Evolutionary conservation across 305 asterid species (phyloP), one percentile per base, ranked within the genome.

Genomic region (Stenogyne calaminthoides): DNA sequence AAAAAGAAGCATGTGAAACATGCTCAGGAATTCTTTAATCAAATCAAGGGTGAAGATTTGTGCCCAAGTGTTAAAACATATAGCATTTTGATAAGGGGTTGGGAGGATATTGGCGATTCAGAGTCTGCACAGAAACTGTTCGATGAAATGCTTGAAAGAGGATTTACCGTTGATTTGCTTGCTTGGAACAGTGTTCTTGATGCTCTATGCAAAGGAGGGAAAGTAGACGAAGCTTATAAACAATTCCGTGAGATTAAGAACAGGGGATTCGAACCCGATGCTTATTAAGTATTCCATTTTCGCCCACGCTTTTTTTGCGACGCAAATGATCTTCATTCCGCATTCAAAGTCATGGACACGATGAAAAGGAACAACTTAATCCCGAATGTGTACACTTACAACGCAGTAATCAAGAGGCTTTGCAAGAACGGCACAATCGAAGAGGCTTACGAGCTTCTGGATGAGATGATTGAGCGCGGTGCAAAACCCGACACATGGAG

Each of bases 71-170:
- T 81, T 42, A 91, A 95, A 73, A 84, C 89, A 27, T 92, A 89
- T 72, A 95, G 96, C 83, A 92, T 95, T 81, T 56, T 95, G 88
- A 85, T 91, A 18, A 80, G 77, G 65, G 97, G 98, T 0, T 92
- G 98, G 98, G 98, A 96, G 2, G 94, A 81, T 37, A 75, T 80
- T 29, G 95, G 93, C 0, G 91, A 92, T 25, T 39, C 79, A 9
- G 78, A 39, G 37, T 61, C 65, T 4, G 96, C 91, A 1, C 88
- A 76, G 34, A 84, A 82, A 61, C 71, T 95, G 78, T 95, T 90
- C 10, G 96, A 90, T 44, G 99, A 87, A 88, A 89, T 95, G 96
- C 84, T 87, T 57, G 87, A 82, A 27, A 81, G 93, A 77, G 94
- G 91, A 0, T 81, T 81, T 72, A 69, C 5, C 6, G 76, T 83